Percentiles rank a stretch among this genome's conserved stretches.
Conservation (phyloP, 768 basidiomycete species). For the Mycena amicta region DNA sequence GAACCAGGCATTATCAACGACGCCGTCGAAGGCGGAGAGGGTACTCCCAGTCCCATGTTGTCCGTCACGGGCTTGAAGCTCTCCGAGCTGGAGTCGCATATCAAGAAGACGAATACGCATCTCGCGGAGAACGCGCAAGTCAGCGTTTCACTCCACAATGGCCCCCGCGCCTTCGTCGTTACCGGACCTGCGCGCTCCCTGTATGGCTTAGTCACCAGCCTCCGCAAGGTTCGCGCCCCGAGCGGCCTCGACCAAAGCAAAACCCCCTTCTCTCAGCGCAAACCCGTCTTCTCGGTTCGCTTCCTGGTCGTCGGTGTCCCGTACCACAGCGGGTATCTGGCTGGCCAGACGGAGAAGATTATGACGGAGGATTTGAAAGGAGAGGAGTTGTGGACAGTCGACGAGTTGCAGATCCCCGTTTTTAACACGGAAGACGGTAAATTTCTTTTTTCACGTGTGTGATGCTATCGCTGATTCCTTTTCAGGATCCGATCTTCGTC, state of each 20-base stretch:
- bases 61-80: slow-evolving; percentile 81
- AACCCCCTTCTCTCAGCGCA: slow-evolving; percentile 90
- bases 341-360: slow-evolving; percentile 73
- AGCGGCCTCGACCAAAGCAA: slow-evolving; percentile 92
- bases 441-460: slow-evolving; percentile 29
- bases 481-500: slow-evolving; percentile 83
- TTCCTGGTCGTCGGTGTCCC: slow-evolving; percentile 97
- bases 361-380: slow-evolving; percentile 73
- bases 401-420: slow-evolving; percentile 79
- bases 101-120: slow-evolving; percentile 85
- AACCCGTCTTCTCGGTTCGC: slow-evolving; percentile 88
- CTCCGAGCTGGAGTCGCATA: slow-evolving; percentile 77
- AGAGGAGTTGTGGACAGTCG: slow-evolving; percentile 74
- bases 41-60: slow-evolving; percentile 91
- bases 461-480: slow-evolving; percentile 17
- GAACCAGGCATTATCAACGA: slow-evolving; percentile 89
- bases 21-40: slow-evolving; percentile 90
- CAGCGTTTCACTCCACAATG: slow-evolving; percentile 89
- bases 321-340: slow-evolving; percentile 90
- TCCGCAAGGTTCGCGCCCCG: slow-evolving; percentile 89
- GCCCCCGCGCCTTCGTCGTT: slow-evolving; percentile 86
- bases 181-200: slow-evolving; percentile 90
- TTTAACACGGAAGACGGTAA: slow-evolving; percentile 92
- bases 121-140: slow-evolving; percentile 79
- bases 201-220: slow-evolving; percentile 90